Percentiles rank a stretch among this genome's conserved stretches.
Evolutionary conservation across 1,284 basidiomycete species (phyloP).

Genomic region (Schizophyllum amplum): DNA sequence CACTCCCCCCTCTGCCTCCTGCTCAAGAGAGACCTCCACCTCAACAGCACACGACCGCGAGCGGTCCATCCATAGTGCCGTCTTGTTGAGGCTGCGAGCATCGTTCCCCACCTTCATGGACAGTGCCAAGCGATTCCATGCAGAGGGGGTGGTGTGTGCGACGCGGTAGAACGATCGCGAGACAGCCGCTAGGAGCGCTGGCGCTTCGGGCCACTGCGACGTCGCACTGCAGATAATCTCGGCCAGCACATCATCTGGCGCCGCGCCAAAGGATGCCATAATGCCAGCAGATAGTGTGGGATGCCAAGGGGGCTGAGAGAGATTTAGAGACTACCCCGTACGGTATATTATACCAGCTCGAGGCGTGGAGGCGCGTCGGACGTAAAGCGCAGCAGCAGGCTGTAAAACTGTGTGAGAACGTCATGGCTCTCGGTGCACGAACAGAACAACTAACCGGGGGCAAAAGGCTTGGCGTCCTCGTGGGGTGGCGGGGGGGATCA

Average conservation of each 20-base stretch:
- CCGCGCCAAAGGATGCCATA: neutral
- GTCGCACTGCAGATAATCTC: neutral
- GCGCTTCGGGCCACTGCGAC: neutral
- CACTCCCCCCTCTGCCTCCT: neutral
- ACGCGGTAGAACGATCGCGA: neutral
- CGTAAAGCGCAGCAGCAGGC: neutral
- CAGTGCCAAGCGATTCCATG: neutral
- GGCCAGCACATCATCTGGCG: neutral
- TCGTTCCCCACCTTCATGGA: neutral
- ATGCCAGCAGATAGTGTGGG: neutral
- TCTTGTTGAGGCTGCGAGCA: neutral
- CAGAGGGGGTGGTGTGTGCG: neutral
- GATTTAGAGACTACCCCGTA: neutral
- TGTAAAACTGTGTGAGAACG: neutral
- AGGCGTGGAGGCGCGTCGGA: neutral
- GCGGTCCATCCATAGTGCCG: neutral
- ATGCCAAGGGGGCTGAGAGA: neutral
- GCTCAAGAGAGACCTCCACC: neutral
- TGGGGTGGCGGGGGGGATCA: neutral
- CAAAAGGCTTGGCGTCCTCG: neutral
- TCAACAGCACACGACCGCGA: neutral
- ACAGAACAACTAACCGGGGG: neutral
- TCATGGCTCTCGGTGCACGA: neutral
- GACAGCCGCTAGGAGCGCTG: neutral
- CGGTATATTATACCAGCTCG: neutral